These are phyloP conservation scores for Combretum micranthum DNA, from an alignment of 345 rosid species.

Conservation along the genomic window DNA sequence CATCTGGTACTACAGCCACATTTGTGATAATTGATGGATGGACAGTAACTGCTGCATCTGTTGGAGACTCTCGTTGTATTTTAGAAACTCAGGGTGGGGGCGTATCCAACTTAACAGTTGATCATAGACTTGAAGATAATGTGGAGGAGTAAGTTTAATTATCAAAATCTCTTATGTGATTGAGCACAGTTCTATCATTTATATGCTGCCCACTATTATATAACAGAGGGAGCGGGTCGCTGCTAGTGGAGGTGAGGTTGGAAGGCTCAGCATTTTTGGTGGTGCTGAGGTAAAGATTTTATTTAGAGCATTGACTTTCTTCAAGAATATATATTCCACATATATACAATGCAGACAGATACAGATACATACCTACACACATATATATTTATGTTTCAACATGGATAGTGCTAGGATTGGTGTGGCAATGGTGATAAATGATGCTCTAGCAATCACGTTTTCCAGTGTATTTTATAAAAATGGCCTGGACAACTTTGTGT, in stretches of 20 bases:
- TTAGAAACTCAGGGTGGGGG: conserved; percentile 67
- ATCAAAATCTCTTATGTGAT: conserved; percentile 9
- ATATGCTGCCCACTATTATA: conserved; percentile 1
- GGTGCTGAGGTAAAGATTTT: conserved; percentile 57
- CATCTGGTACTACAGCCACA: conserved; percentile 91
- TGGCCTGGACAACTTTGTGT: too few relatives aligned
- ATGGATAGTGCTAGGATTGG: too few relatives aligned
- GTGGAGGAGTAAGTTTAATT: conserved; percentile 58
- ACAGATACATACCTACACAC: too few relatives aligned
- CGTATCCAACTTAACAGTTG: conserved; percentile 71
- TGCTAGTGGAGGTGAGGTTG: conserved; percentile 98
- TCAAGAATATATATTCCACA: not conserved
- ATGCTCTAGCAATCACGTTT: too few relatives aligned
- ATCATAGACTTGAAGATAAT: conserved; percentile 88
- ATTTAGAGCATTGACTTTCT: conserved; percentile 2
- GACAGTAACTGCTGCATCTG: conserved; percentile 92
- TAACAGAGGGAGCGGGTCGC: conserved; percentile 80
- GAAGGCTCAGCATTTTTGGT: conserved; percentile 79
- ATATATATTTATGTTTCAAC: too few relatives aligned
- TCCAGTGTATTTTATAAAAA: too few relatives aligned
- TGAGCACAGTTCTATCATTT: not conserved
- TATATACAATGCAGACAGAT: too few relatives aligned
- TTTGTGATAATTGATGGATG: conserved; percentile 87
- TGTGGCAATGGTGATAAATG: too few relatives aligned
- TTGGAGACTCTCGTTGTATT: conserved; percentile 90